Evolutionary conservation across 2,329 filamentous ascomycete species (phyloP).

Genomic region (Aureobasidium sp.): DNA sequence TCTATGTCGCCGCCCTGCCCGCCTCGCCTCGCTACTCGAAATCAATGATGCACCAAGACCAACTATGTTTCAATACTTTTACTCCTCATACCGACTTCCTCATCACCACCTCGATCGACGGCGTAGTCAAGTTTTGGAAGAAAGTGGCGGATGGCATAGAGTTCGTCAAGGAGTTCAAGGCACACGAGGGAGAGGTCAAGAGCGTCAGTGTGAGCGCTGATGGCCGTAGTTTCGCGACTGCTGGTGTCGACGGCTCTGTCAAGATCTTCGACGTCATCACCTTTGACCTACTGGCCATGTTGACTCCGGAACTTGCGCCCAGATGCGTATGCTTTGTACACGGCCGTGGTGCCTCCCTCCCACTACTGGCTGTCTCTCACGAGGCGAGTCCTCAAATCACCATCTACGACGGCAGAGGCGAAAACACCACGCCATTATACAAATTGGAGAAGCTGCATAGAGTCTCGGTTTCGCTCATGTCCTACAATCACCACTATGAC

Average conservation of each 20-base stretch:
- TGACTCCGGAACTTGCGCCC: conserved; percentile 67
- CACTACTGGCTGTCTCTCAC: conserved; percentile 75
- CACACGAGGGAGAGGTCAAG: conserved; percentile 76
- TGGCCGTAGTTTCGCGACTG: conserved; percentile 86
- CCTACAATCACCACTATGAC: conserved; percentile 79
- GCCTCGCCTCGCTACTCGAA: conserved; percentile 77
- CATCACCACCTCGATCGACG: conserved; percentile 86
- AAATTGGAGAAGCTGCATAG: conserved; percentile 72
- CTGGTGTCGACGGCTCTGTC: conserved; percentile 66
- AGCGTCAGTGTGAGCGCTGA: conserved; percentile 81
- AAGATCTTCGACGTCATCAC: conserved; percentile 66
- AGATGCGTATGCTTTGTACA: conserved; percentile 89
- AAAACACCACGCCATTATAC: conserved; percentile 66
- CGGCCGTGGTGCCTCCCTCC: conserved; percentile 74
- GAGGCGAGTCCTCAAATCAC: conserved; percentile 62
- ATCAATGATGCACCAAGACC: conserved; percentile 97
- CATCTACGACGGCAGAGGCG: conserved; percentile 84
- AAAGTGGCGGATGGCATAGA: conserved; percentile 84
- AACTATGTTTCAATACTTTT: conserved; percentile 77
- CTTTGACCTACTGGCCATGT: conserved; percentile 67
- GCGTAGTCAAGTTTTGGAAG: conserved; percentile 99
- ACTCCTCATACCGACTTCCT: conserved; percentile 90
- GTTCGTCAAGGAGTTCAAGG: conserved; percentile 96
- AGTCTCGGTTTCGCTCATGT: conserved; percentile 71
- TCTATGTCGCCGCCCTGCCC: conserved; percentile 86